phyloP scores from a whole-genome alignment of 305 asterid genomes.

The Fraxinus latifolia region DNA sequence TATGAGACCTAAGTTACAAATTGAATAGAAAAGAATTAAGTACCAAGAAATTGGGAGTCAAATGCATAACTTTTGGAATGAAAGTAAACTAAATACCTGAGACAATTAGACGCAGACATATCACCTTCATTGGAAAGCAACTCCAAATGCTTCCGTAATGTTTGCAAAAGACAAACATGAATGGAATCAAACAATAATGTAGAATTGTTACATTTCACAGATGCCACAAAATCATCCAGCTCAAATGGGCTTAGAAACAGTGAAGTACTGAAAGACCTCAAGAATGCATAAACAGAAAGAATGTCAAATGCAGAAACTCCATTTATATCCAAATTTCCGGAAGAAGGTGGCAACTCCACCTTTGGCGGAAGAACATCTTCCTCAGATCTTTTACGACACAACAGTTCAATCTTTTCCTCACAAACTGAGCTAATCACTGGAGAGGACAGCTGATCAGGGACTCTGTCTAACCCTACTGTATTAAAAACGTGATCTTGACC shows the following conservation, averaged over 20 bases:
- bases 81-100: slow-evolving; percentile 53
- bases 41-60: slow-evolving; percentile 12
- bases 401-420: slow-evolving; percentile 41
- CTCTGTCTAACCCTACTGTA: slow-evolving; percentile 34
- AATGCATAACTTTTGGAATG: slow-evolving; percentile 11
- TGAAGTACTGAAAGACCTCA: slow-evolving; percentile 81
- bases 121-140: slow-evolving; percentile 62
- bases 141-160: slow-evolving; percentile 70
- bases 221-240: slow-evolving; percentile 66
- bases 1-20: slow-evolving; percentile 59
- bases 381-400: slow-evolving; percentile 33
- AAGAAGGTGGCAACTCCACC: slow-evolving; percentile 68
- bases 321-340: slow-evolving; percentile 47
- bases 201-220: slow-evolving; percentile 54
- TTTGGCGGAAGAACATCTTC: slow-evolving; percentile 49
- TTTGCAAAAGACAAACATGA: slow-evolving; percentile 72
- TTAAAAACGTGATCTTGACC: slow-evolving; percentile 39
- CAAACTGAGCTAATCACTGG: slow-evolving; percentile 59
- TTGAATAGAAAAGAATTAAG: slow-evolving; percentile 28
- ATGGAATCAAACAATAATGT: slow-evolving; percentile 65
- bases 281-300: slow-evolving; percentile 70
- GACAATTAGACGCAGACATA: slow-evolving; percentile 57
- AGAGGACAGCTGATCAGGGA: slow-evolving; percentile 40
- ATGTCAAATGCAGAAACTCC: slow-evolving; percentile 66
- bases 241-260: slow-evolving; percentile 83